phyloP scores from a whole-genome alignment of 441 rosid genomes.

The Arabidopsis lyrata region DNA sequence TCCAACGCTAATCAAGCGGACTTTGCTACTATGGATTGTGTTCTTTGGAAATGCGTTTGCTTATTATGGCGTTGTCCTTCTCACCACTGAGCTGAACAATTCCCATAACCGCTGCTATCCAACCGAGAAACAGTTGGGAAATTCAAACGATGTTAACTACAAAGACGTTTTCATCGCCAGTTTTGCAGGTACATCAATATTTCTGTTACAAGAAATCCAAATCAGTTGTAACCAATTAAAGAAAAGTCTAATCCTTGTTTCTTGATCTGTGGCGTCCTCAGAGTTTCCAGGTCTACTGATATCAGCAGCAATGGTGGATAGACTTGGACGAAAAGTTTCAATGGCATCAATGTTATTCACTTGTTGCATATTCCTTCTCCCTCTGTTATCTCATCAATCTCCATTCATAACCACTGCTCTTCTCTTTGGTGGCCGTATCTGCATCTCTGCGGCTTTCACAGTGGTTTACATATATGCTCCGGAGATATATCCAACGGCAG shows the following conservation, averaged over 20 bases:
- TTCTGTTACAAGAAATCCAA: constrained; percentile 11
- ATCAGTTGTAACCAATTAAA: constrained; percentile 4
- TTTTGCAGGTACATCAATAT: constrained; percentile 67
- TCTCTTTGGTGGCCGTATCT: constrained; percentile 82
- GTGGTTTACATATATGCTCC: constrained; percentile 85
- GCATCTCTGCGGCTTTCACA: constrained; percentile 83
- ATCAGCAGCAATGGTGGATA: constrained; percentile 78
- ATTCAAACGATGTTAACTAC: constrained; percentile 59
- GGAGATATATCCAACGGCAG: constrained; percentile 91
- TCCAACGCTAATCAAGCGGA: constrained; percentile 64
- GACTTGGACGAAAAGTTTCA: constrained; percentile 79
- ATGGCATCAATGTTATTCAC: constrained; percentile 76
- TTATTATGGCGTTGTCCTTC: constrained; percentile 87
- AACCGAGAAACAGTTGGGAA: constrained; percentile 39
- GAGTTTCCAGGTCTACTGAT: constrained; percentile 86
- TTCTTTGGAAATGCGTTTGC: constrained; percentile 91
- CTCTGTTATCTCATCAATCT: constrained; percentile 72
- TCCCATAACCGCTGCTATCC: constrained; percentile 56
- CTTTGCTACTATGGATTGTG: constrained; percentile 80
- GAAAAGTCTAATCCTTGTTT: constrained; percentile 9
- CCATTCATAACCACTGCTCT: constrained; percentile 64
- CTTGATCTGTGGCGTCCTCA: constrained; percentile 30
- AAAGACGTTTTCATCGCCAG: constrained; percentile 77
- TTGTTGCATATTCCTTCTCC: constrained; percentile 72
- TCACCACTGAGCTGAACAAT: constrained; percentile 86